Conservation (phyloP, 2,329 filamentous ascomycete genomes). For the Massarina eburnea region DNA sequence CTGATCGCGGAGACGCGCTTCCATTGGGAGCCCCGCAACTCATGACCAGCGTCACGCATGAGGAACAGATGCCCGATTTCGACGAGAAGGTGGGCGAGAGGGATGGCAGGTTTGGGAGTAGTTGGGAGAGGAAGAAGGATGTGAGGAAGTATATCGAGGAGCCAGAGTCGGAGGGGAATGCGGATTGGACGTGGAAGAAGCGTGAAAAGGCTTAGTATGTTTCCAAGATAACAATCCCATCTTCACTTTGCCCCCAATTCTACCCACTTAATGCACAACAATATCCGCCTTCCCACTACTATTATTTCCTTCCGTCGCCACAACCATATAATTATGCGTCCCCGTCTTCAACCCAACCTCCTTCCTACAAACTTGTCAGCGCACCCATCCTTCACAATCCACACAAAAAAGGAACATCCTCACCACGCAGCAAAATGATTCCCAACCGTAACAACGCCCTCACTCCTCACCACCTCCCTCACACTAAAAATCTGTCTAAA, state of each 20-base stretch:
- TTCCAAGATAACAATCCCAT: too few species aligned
- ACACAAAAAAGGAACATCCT: too few species aligned
- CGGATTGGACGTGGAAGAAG: conserved; percentile 51
- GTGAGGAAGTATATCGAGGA: conserved; percentile 55
- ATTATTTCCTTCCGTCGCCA: conserved; percentile 8
- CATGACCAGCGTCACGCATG: conserved; percentile 63
- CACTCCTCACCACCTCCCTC: conserved; percentile 25
- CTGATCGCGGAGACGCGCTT: conserved; percentile 68
- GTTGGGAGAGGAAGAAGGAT: conserved; percentile 56
- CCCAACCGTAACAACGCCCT: conserved; percentile 32
- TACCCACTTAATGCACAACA: too few species aligned
- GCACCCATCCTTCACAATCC: too few species aligned
- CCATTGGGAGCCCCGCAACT: conserved; percentile 63
- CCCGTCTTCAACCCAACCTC: conserved; percentile 28
- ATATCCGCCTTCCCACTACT: conserved; percentile 6
- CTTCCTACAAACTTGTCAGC: too few species aligned
- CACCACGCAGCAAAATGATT: conserved; percentile 36
- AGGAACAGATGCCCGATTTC: conserved; percentile 49
- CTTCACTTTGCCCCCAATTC: too few species aligned
- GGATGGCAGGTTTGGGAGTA: conserved; percentile 57
- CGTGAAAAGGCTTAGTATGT: neutral
- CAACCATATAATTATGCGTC: conserved; percentile 23
- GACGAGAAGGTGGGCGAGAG: conserved; percentile 52
- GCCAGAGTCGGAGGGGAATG: conserved; percentile 50
- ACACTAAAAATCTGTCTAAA: conserved; percentile 54